These are phyloP conservation scores for Coemansia sp. DNA, from an alignment of 192 early-diverging fungal genomes.

Conservation along the genomic window DNA sequence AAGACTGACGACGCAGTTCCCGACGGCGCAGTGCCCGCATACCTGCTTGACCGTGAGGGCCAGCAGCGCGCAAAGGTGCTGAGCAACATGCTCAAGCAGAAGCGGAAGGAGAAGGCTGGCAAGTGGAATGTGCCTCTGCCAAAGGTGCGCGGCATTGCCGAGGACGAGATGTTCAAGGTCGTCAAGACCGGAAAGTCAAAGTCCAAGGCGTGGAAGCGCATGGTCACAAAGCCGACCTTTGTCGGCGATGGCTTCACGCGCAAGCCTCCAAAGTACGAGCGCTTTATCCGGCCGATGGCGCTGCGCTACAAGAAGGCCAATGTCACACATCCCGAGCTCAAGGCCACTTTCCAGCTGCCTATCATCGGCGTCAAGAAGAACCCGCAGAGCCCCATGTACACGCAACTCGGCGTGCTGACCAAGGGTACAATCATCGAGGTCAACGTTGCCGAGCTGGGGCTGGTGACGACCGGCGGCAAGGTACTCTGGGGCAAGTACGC, in stretches of 20 bases:
- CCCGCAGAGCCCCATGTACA: conserved; percentile 92
- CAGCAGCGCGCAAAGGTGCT: conserved; percentile 95
- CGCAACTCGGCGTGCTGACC: conserved; percentile 95
- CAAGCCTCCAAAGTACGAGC: conserved; percentile 98
- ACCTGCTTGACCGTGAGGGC: conserved; percentile 97
- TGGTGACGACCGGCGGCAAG: conserved; percentile 96
- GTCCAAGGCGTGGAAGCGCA: conserved; percentile 95
- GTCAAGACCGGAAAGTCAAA: conserved; percentile 92
- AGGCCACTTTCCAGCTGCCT: conserved; percentile 94
- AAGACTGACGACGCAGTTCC: conserved; percentile 84
- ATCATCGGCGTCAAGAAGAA: conserved; percentile 99
- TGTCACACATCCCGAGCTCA: conserved; percentile 98
- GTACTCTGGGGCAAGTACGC: conserved; percentile 98
- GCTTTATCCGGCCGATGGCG: conserved; percentile 97
- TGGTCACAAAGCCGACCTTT: conserved; percentile 99
- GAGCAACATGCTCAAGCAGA: conserved; percentile 99
- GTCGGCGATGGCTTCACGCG: conserved; percentile 99
- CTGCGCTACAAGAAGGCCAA: conserved; percentile 98
- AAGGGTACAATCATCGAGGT: conserved; percentile 98
- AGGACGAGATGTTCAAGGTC: conserved; percentile 99
- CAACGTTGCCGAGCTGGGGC: conserved; percentile 91
- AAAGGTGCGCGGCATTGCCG: conserved; percentile 97
- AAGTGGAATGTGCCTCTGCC: conserved; percentile 97
- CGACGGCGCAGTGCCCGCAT: conserved; percentile 95
- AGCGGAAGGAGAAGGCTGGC: conserved; percentile 99